Percentiles rank a stretch among this genome's conserved stretches.
Conservation (phyloP, 1,284 basidiomycete species). For the Sparassis latifolia region DNA sequence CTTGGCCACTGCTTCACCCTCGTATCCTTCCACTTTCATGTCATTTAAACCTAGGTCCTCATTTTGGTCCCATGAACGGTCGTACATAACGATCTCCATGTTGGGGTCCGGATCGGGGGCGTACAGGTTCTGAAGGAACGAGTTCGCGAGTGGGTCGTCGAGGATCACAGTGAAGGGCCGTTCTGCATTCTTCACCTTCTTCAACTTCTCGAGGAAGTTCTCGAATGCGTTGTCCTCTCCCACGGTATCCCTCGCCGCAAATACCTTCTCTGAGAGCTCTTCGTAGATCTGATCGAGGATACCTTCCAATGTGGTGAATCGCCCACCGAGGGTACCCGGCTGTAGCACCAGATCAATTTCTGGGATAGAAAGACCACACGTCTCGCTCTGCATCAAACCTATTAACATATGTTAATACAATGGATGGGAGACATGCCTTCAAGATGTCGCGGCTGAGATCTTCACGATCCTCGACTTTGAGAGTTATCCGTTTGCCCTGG, state of each 20-base stretch:
- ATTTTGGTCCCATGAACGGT: slow-evolving; percentile 86
- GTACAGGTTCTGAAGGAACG: slow-evolving; percentile 93
- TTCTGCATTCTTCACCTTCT: slow-evolving; percentile 75
- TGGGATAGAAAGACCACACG: slow-evolving; percentile 85
- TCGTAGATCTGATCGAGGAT: slow-evolving; percentile 94
- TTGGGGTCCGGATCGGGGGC: slow-evolving; percentile 91
- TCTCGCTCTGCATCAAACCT: slow-evolving; percentile 66
- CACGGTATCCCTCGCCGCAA: slow-evolving; percentile 70
- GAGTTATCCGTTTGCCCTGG: slow-evolving; percentile 80
- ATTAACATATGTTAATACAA: neutral
- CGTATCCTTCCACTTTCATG: slow-evolving; percentile 89
- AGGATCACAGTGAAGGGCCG: slow-evolving; percentile 87
- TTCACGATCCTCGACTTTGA: slow-evolving; percentile 90
- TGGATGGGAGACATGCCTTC: slow-evolving; percentile 49
- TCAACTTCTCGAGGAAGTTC: slow-evolving; percentile 75
- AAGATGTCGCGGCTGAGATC: slow-evolving; percentile 93
- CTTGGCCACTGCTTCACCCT: slow-evolving; percentile 26
- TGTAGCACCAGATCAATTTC: slow-evolving; percentile 93
- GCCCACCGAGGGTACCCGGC: slow-evolving; percentile 94
- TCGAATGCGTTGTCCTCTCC: slow-evolving; percentile 51
- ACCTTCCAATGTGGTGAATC: slow-evolving; percentile 97
- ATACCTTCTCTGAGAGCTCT: slow-evolving; percentile 89
- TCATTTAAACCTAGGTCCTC: slow-evolving; percentile 96
- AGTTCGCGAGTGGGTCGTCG: slow-evolving; percentile 94
- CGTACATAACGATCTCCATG: slow-evolving; percentile 81